These are phyloP conservation scores for Vachellia pachyceras DNA, from an alignment of 306 rosid species.

Conservation along the genomic window DNA sequence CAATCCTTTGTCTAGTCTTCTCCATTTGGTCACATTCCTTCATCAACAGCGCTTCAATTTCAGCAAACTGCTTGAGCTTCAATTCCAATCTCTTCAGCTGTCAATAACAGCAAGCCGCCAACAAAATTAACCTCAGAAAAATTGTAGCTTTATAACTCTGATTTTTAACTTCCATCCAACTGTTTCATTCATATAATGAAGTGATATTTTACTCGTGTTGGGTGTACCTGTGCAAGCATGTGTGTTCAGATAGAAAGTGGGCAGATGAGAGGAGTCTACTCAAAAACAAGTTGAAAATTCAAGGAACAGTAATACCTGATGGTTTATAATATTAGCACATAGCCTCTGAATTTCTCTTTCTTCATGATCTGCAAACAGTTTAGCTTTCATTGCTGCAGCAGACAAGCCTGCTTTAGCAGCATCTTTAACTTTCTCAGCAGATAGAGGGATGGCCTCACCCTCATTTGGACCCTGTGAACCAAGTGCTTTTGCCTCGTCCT, in stretches of 20 bases:
- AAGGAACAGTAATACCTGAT: slow-evolving; percentile 69
- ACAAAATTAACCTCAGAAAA: slow-evolving; percentile 35
- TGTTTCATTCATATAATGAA: slow-evolving; percentile 26
- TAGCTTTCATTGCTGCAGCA: slow-evolving; percentile 97
- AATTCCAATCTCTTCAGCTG: slow-evolving; percentile 97
- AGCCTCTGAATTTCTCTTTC: slow-evolving; percentile 98
- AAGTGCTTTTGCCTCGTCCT: slow-evolving; percentile 60
- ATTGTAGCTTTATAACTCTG: slow-evolving; percentile 25
- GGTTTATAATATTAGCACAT: slow-evolving; percentile 90
- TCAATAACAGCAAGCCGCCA: slow-evolving; percentile 37
- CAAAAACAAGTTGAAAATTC: slow-evolving; percentile 15
- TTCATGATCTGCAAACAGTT: slow-evolving; percentile 96
- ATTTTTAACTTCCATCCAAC: slow-evolving; percentile 37
- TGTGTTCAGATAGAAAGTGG: slow-evolving; percentile 23
- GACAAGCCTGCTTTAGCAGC: slow-evolving; percentile 95
- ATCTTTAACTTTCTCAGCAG: slow-evolving; percentile 77
- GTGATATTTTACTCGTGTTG: not conserved
- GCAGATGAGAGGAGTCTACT: slow-evolving; percentile 2
- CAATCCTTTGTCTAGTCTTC: slow-evolving; percentile 82
- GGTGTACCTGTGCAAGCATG: not conserved
- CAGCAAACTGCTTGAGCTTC: slow-evolving; percentile 99
- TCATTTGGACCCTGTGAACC: slow-evolving; percentile 67
- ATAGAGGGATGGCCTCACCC: slow-evolving; percentile 61
- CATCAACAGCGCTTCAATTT: slow-evolving; percentile 93
- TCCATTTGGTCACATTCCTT: slow-evolving; percentile 98